Conservation (phyloP, 768 basidiomycete species). For the Tricholoma saponaceum region DNA sequence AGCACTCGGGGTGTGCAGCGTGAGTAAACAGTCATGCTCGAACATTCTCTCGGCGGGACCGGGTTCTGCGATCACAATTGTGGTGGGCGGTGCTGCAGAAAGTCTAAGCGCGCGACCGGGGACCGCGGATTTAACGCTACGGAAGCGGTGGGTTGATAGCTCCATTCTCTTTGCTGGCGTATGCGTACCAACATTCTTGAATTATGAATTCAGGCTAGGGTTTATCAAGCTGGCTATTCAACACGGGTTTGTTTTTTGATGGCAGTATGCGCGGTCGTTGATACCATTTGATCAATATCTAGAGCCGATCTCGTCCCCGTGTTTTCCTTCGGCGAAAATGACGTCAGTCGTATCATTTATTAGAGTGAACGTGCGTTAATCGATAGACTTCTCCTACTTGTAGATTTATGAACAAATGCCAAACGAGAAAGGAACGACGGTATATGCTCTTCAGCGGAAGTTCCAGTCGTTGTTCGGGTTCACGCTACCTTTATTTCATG, state of each 20-base stretch:
- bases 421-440: conserved; percentile 86
- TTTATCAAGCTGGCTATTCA: conserved; percentile 95
- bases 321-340: conserved; percentile 98
- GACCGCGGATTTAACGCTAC: conserved; percentile 86
- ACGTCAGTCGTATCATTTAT: conserved; percentile 49
- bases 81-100: conserved; percentile 95
- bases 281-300: not conserved
- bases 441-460: conserved; percentile 83
- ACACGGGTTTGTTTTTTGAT: conserved; percentile 56
- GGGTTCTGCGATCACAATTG: conserved; percentile 81
- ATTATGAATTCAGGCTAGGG: conserved; percentile 54
- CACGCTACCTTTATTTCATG: conserved; percentile 96
- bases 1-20: conserved; percentile 86
- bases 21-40: conserved; percentile 85
- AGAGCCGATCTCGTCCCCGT: conserved; percentile 96
- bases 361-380: not conserved
- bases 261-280: conserved; percentile 1
- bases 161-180: not conserved
- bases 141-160: conserved; percentile 49
- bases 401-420: conserved; percentile 98
- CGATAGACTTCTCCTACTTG: not conserved
- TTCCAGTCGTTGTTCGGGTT: conserved; percentile 95
- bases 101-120: conserved; percentile 92
- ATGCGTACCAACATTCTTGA: not conserved
- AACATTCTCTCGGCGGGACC: conserved; percentile 73